phyloP scores from a whole-genome alignment of 768 basidiomycete genomes.

The Auricularia sp. region DNA sequence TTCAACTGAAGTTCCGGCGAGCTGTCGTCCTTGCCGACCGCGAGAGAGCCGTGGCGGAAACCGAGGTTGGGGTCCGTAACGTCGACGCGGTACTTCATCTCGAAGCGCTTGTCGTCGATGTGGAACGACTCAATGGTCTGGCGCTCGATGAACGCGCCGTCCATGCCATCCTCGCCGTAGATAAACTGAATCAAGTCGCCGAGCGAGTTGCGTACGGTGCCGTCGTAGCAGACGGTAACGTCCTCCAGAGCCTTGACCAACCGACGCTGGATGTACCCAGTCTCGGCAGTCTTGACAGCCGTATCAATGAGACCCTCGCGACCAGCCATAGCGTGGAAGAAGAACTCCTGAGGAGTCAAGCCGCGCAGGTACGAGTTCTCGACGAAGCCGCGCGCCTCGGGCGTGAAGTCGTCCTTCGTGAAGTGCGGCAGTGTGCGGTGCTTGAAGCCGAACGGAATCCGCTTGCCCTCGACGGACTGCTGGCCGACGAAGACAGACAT shows the following conservation, averaged over 20 bases:
- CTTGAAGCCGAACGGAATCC: slow-evolving; percentile 96
- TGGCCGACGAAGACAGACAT: slow-evolving; percentile 99
- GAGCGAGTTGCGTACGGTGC: slow-evolving; percentile 93
- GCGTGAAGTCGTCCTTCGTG: slow-evolving; percentile 96
- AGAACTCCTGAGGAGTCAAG: slow-evolving; percentile 95
- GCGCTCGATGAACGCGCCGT: slow-evolving; percentile 93
- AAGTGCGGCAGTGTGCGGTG: slow-evolving; percentile 96
- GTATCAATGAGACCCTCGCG: slow-evolving; percentile 99
- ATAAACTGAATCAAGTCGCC: slow-evolving; percentile 94
- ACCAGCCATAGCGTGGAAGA: slow-evolving; percentile 99
- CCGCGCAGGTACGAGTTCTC: slow-evolving; percentile 98
- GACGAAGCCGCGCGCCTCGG: slow-evolving; percentile 95
- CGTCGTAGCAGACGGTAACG: slow-evolving; percentile 94
- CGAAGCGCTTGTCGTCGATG: slow-evolving; percentile 72
- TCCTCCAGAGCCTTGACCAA: slow-evolving; percentile 97
- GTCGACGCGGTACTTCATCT: slow-evolving; percentile 90
- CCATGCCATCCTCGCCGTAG: slow-evolving; percentile 99
- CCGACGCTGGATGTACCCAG: slow-evolving; percentile 96
- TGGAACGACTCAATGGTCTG: slow-evolving; percentile 88
- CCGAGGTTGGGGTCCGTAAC: slow-evolving; percentile 75
- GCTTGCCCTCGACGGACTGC: slow-evolving; percentile 95
- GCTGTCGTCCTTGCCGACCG: slow-evolving; percentile 79
- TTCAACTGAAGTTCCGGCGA: slow-evolving; percentile 74
- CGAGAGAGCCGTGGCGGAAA: slow-evolving; percentile 69
- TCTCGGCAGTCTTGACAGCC: slow-evolving; percentile 98